Conservation (phyloP, 495 filamentous ascomycete species). For the Neurospora hispaniola region DNA sequence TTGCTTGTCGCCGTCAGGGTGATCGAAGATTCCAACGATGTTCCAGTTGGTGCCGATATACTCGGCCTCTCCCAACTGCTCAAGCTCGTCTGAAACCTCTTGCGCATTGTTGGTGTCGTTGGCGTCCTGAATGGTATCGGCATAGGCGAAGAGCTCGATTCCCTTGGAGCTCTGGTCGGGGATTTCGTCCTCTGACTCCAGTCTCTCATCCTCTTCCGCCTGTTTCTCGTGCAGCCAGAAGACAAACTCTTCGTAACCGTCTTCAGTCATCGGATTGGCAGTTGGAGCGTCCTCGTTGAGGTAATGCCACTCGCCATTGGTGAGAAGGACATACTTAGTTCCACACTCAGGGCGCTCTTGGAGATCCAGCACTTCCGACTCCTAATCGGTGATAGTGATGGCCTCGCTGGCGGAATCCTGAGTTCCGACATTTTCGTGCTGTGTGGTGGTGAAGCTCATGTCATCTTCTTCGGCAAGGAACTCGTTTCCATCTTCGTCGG, state of each 20-base stretch:
- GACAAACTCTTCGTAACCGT: background rate
- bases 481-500: background rate
- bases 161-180: background rate
- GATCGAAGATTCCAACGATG: background rate
- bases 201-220: background rate
- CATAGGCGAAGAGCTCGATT: background rate
- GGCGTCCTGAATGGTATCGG: accelerated
- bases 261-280: accelerated
- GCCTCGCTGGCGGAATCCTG: background rate
- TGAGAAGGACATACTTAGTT: accelerated
- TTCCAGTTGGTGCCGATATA: background rate
- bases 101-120: background rate
- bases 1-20: background rate
- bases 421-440: no score
- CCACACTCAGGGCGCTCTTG: background rate
- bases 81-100: background rate
- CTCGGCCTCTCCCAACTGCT: background rate
- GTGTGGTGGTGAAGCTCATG: no score
- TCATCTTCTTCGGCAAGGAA: background rate
- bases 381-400: background rate
- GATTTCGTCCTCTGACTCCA: background rate
- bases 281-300: accelerated
- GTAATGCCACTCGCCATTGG: background rate
- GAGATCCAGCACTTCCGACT: background rate
- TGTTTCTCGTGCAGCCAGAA: background rate